Evolutionary conservation across 306 rosid genomes (phyloP).

Genomic region (Delonix regia): DNA sequence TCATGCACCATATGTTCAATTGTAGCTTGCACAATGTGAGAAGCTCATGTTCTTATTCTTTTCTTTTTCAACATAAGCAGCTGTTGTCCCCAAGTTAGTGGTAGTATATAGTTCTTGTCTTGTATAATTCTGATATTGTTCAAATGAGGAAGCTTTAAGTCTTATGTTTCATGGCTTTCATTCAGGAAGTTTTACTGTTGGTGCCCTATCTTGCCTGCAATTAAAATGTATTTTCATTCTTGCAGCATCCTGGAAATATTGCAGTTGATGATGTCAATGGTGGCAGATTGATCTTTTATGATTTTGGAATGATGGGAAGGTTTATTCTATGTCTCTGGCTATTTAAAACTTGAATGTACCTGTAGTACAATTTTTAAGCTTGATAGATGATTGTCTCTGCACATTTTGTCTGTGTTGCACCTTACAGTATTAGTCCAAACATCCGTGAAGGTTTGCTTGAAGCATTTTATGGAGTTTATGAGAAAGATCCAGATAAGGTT

Average conservation of each 20-base stretch:
- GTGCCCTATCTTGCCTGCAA: slow-evolving; percentile 17
- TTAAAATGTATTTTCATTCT: slow-evolving; percentile 22
- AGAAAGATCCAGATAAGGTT: slow-evolving; percentile 97
- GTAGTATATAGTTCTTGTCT: neutral
- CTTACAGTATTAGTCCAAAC: slow-evolving; percentile 88
- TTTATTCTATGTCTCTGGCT: slow-evolving; percentile 42
- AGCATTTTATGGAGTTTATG: slow-evolving; percentile 92
- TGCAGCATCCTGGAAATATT: slow-evolving; percentile 98
- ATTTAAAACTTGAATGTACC: neutral
- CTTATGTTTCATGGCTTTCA: slow-evolving; percentile 27
- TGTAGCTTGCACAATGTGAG: neutral
- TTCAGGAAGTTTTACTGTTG: slow-evolving; percentile 24
- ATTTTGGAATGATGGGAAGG: slow-evolving; percentile 99
- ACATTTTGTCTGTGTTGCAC: slow-evolving; percentile 32
- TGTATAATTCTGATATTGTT: slow-evolving; percentile 8
- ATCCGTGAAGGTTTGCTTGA: slow-evolving; percentile 96
- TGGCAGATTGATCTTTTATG: slow-evolving; percentile 98
- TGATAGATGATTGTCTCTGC: slow-evolving; percentile 33
- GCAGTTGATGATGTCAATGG: slow-evolving; percentile 99
- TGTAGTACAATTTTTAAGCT: slow-evolving; percentile 23
- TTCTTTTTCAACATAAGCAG: slow-evolving; percentile 4
- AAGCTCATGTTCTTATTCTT: neutral
- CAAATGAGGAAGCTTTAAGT: slow-evolving; percentile 18
- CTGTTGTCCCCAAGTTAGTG: neutral
- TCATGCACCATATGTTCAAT: neutral